phyloP scores from a whole-genome alignment of 257 asterid genomes.

The Solanum chilense region DNA sequence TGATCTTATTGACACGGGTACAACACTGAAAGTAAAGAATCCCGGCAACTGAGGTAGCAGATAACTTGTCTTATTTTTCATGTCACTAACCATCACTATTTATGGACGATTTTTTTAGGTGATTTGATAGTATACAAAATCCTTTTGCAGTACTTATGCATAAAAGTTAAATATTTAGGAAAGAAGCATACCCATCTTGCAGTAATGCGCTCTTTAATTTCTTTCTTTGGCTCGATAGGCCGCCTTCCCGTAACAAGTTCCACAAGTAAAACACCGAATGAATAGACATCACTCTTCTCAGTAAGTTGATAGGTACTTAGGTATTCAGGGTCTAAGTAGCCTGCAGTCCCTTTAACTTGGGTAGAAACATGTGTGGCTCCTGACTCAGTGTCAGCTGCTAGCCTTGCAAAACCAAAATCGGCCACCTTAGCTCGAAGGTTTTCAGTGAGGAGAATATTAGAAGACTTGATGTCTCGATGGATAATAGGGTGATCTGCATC shows the following conservation, averaged over 20 bases:
- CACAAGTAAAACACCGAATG: conserved; percentile 77
- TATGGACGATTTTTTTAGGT: not conserved
- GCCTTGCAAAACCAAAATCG: conserved; percentile 88
- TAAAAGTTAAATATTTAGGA: not conserved
- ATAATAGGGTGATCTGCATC: conserved; percentile 87
- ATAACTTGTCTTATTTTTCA: not conserved
- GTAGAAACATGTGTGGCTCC: conserved; percentile 94
- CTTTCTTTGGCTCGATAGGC: conserved; percentile 79
- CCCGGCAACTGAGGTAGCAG: not conserved
- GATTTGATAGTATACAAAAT: not conserved
- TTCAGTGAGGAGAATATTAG: conserved; percentile 89
- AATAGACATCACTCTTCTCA: conserved; percentile 91
- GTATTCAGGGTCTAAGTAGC: conserved; percentile 95
- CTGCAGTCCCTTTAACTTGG: conserved; percentile 97
- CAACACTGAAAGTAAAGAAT: not conserved
- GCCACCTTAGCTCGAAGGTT: conserved; percentile 92
- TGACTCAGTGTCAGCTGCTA: conserved; percentile 60
- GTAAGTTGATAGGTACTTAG: conserved; percentile 86
- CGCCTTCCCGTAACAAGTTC: conserved; percentile 88
- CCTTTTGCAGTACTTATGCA: not conserved
- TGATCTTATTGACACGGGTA: too few species aligned
- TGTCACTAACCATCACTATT: not conserved
- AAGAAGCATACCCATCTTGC: conserved; percentile 67
- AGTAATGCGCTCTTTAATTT: conserved; percentile 68
- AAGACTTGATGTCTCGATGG: conserved; percentile 95